Base-by-base conservation (phyloP, 202 grass and related monocot species). In the Musa balbisiana region DNA sequence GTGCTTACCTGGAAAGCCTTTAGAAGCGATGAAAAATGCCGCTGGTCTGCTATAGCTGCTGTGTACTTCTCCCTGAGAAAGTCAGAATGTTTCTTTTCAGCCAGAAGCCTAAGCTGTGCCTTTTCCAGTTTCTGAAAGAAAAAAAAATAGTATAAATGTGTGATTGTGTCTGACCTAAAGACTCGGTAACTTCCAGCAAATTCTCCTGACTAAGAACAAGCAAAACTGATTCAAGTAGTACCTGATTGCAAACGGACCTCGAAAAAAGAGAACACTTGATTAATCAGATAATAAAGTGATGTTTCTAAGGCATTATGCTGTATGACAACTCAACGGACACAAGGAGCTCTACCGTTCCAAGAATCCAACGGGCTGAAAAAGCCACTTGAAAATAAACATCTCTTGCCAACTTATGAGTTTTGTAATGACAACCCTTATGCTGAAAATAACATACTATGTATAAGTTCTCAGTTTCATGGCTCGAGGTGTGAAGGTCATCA, bases 21-120 rank as follows among this genome's bases (percentile, higher is more conserved):
- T 53, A 83, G 60, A 75, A 83, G 82, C 73, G 20, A 66, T 74
- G 81, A 81, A 77, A 70, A 70, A 20, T 70, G 53, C 4, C 43
- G 78, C 65, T 54, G 77, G 53, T 84, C 78, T 56, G 77, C 49
- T 49, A 63, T 51, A 72, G 65, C 78, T 8, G 78, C 15, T 17
- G 6, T 22, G 50, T 71, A 74, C 79, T 83, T 74, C 49, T 80
- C 81, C 73, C 62, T 76, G 21, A 70, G 67, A 70, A 43, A 70
- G 9, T 70, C 67, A 6, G 43, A 78, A 65, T 67, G 25, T 66
- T 66, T 77, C 50, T 53, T 62, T 67, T 77, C 75, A 13, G 49
- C 49, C 49, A 66, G 11, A 9, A 77, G 62, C 24, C 43, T 77
- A 53, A 27, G 62, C 8, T 77, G 49, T 66, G 67, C 62, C 62